Base-by-base conservation (phyloP, 768 basidiomycete species). In the Lentinula lateritia region DNA sequence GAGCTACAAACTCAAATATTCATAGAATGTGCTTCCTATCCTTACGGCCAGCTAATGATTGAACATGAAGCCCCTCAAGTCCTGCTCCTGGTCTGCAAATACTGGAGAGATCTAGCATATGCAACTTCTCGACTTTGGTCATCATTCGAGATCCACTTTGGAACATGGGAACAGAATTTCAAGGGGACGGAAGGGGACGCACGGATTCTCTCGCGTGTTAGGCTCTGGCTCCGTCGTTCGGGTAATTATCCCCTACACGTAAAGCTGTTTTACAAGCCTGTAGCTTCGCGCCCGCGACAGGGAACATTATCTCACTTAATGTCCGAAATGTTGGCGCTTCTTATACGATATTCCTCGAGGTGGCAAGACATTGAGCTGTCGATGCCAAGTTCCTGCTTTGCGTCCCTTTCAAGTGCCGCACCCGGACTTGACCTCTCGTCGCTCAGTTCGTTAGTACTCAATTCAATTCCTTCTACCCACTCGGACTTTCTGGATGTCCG, bases 1-100 rank as follows among this genome's bases (percentile, higher is more conserved):
- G 83, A 84, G 66, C 66, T 83, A 3, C 73, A 76, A 35, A 73
- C 75, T 39, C 78, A 81, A 67, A 78, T 85, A 39, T 83, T 83
- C 66, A 65, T 66, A 8, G 70, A 72, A 16, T 78, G 75, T 63
- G 65, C 76, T n/a, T 60, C 64, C 12, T 66, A 70, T 18, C 58
- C 66, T 0, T 74, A 73, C 60, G 73, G 75, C 35, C 66, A 59
- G n/a, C 67, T 80, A 38, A 66, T 64, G 58, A 52, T 66, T 52
- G 64, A 67, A 35, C 23, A 15, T 34, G 73, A 73, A 52, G 74
- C 73, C 0, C 80, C 82, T 16, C 62, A 78, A 36, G 50, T 78
- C 6, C 63, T 83, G 20, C 70, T 75, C 18, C 67, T 68, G 42
- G 76, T 84, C 13, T 80, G 78, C 62, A 68, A 68, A 2, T 61